Percentiles rank a stretch among this genome's conserved stretches.
phyloP scores from a whole-genome alignment of 768 basidiomycete genomes.

The Guyanaporus albipodus region DNA sequence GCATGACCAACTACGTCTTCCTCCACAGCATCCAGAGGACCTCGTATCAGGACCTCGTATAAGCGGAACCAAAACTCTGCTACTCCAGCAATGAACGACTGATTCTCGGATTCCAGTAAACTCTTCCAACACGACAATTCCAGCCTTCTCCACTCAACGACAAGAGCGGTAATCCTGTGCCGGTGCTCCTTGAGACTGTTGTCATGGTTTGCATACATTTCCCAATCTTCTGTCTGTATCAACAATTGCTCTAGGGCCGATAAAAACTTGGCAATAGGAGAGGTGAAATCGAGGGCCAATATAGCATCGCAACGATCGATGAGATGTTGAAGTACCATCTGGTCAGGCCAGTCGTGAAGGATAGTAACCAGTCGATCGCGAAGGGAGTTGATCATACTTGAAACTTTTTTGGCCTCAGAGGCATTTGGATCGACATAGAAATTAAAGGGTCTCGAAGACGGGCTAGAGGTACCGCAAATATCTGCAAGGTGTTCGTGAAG shows the following conservation, averaged over 20 bases:
- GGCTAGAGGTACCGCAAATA: slow-evolving; percentile 25
- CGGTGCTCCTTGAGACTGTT: slow-evolving; percentile 74
- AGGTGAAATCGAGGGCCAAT: slow-evolving; percentile 54
- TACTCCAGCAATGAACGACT: slow-evolving; percentile 38
- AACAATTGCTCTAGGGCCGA: slow-evolving; percentile 82
- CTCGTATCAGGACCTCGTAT: slow-evolving; percentile 74
- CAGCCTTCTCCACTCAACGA: slow-evolving; percentile 86
- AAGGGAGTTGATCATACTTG: slow-evolving; percentile 48
- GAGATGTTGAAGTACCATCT: slow-evolving; percentile 92
- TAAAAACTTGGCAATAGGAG: slow-evolving; percentile 79
- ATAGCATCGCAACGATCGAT: slow-evolving; percentile 64
- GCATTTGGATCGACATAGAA: slow-evolving; percentile 84
- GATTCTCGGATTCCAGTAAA: slow-evolving; percentile 69
- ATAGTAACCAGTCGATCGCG: slow-evolving; percentile 50
- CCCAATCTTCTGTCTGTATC: slow-evolving; percentile 91
- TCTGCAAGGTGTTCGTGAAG: slow-evolving; percentile 40
- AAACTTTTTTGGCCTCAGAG: slow-evolving; percentile 60
- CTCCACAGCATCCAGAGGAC: slow-evolving; percentile 46
- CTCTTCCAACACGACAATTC: slow-evolving; percentile 86
- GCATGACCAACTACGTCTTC: slow-evolving; percentile 33
- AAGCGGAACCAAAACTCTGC: slow-evolving; percentile 90
- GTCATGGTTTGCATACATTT: slow-evolving; percentile 89
- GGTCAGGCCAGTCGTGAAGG: slow-evolving; percentile 88
- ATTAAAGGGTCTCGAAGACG: slow-evolving; percentile 42
- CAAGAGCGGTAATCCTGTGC: slow-evolving; percentile 59